Percentiles rank a stretch among this genome's conserved stretches.
Evolutionary conservation across 352 stramenopile species (phyloP).

Genomic region (Globisporangium perplexum): DNA sequence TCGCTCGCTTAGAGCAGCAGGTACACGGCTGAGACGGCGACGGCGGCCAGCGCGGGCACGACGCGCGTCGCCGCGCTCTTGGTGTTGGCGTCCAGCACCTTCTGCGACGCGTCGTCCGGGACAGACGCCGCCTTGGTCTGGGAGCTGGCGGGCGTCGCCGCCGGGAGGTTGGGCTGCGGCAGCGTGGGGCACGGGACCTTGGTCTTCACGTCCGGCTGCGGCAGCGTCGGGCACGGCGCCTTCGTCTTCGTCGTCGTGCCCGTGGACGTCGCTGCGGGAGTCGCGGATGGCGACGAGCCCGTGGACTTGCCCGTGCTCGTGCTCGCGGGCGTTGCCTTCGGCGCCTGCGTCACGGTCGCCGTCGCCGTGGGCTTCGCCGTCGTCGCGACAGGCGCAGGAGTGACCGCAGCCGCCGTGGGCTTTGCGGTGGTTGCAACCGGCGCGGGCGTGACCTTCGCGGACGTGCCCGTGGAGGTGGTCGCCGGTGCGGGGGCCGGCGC

Average conservation of each 20-base stretch:
- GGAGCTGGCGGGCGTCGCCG: conserved; percentile 8
- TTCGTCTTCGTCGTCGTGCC: conserved; percentile 8
- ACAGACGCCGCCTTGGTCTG: conserved; percentile 14
- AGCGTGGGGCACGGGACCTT: conserved; percentile 24
- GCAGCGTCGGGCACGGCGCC: conserved; percentile 17
- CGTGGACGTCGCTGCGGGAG: conserved; percentile 4
- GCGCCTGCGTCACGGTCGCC: not conserved
- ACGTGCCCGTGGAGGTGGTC: conserved; percentile 9
- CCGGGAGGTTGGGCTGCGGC: conserved; percentile 19
- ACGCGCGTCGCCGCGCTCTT: conserved; percentile 24
- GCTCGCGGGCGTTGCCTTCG: conserved; percentile 7
- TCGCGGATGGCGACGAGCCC: conserved; percentile 3
- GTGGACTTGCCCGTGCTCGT: not conserved
- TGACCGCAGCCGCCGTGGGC: not conserved
- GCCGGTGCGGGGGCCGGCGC: conserved; percentile 11
- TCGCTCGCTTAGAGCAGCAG: conserved; percentile 30
- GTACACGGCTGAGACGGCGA: conserved; percentile 32
- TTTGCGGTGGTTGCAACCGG: not conserved
- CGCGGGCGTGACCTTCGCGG: conserved; percentile 4
- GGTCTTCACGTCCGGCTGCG: conserved; percentile 17
- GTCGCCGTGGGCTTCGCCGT: not conserved
- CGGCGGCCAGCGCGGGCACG: conserved; percentile 21
- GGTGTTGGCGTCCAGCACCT: conserved; percentile 28
- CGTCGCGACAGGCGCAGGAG: not conserved
- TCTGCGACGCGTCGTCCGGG: conserved; percentile 9